Conservation (phyloP, 1,139 yeast species). For the Lodderomyces theae region DNA sequence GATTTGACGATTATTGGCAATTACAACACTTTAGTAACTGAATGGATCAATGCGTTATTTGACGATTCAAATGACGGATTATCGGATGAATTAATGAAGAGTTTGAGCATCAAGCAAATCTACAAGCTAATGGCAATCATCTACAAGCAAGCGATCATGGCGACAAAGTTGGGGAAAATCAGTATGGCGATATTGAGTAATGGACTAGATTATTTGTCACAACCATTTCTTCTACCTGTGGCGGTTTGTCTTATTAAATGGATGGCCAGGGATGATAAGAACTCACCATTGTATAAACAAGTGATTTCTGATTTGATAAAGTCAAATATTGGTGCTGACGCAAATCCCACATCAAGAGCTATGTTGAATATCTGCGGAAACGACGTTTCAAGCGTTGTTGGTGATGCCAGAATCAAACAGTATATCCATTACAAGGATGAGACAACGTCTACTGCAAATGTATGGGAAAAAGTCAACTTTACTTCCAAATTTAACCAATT, state of each 20-base stretch:
- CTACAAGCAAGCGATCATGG: constrained; percentile 68
- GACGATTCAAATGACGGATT: constrained; percentile 74
- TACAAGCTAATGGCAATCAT: constrained; percentile 69
- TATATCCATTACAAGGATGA: constrained; percentile 3
- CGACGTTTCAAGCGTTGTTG: constrained; percentile 12
- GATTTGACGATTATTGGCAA: constrained; percentile 33
- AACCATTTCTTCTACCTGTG: constrained; percentile 41
- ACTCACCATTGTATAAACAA: constrained; percentile 14
- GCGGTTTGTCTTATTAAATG: constrained; percentile 37
- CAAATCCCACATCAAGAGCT: constrained; percentile 25
- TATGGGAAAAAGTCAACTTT: constrained; percentile 10
- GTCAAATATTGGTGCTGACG: constrained; percentile 11
- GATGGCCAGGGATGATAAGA: constrained; percentile 20
- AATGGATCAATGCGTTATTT: constrained; percentile 80
- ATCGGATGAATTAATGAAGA: constrained; percentile 74
- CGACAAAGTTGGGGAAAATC: constrained; percentile 55
- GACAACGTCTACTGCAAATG: constrained; percentile 5
- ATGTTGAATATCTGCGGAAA: constrained; percentile 22
- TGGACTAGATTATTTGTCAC: constrained; percentile 47
- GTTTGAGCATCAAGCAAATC: constrained; percentile 66
- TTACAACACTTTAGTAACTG: constrained; percentile 53
- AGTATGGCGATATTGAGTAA: constrained; percentile 31
- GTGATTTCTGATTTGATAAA: constrained; percentile 25
- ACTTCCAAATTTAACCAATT: constrained; percentile 5
- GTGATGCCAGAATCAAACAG: constrained; percentile 6